Evolutionary conservation across 176 grass and related monocot species (phyloP).

Genomic region (Oryza rufipogon): DNA sequence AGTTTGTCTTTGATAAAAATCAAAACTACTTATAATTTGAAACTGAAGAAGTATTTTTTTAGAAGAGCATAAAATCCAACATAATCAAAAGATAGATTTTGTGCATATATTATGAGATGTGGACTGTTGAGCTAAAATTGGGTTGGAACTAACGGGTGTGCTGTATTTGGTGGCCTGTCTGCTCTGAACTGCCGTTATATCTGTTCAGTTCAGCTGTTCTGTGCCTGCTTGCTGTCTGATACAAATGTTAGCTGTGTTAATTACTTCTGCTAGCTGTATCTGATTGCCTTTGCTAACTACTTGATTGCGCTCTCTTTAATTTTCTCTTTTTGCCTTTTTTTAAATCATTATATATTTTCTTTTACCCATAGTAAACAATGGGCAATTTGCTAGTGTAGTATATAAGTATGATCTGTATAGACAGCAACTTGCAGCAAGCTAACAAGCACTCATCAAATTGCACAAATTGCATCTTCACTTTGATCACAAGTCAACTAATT

Average conservation of each 20-base stretch:
- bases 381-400: neutral
- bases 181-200: neutral
- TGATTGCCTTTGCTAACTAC: neutral
- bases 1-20: too few species aligned
- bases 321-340: neutral
- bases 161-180: conserved; percentile 30
- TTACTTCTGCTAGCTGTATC: neutral
- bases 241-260: neutral
- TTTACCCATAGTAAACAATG: too few species aligned
- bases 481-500: neutral
- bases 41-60: neutral
- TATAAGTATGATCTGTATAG: neutral
- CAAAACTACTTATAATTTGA: too few species aligned
- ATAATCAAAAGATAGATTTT: neutral
- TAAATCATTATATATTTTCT: too few species aligned
- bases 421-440: neutral
- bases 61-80: neutral
- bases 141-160: conserved; percentile 20
- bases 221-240: neutral
- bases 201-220: neutral
- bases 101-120: conserved; percentile 1
- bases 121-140: conserved; percentile 32
- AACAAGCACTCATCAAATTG: neutral
- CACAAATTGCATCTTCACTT: neutral
- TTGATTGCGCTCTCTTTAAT: neutral